Evolutionary conservation across 441 rosid genomes (phyloP), one percentile per base, ranked within the genome.

Genomic region (Hura crepitans): DNA sequence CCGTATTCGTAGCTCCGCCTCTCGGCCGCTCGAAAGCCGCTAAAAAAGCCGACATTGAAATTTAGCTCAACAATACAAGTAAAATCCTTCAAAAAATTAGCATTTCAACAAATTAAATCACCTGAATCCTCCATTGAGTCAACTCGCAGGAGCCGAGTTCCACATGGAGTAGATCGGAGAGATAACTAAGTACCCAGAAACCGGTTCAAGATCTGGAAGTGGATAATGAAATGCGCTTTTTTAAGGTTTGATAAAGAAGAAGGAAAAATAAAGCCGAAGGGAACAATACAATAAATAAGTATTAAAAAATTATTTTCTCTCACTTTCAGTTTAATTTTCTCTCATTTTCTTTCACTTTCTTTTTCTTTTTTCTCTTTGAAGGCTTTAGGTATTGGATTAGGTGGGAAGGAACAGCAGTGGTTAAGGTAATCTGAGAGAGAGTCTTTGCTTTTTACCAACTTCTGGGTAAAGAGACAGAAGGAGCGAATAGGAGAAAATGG

Each of bases 11-110:
- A 72, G 85, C 76, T 56, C 86, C 85, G 45, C 59, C 79, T 74
- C 96, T 85, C 1, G 93, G 91, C 74, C 97, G 96, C 83, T 95
- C 99, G 78, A 92, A 79, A 81, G 91, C 87, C 68, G 93, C 91
- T 80, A 89, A 70, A 75, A 97, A 79, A 86, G 86, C 87, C 77
- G 96, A 89, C 97, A 90, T 90, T 85, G 81, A 78, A 76, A 76
- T 30, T 37, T 37, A 25, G 42, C 56, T 11, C 47, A 47, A 55
- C 58, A 45, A 53, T 42, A 23, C 17, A 18, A 67, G 45, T 51
- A 61, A 69, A 67, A 46, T 42, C 59, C 60, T 66, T 42, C 14
- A 37, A 43, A 53, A 67, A 61, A 63, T 71, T 49, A 63, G 49
- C 81, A 78, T 81, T 66, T 78, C 81, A 77, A 75, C 67, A 42